A percentile compares a stretch with the other conserved stretches of the same genome.
Conservation (phyloP, 2,329 filamentous ascomycete species). For the Colletotrichum plurivorum region DNA sequence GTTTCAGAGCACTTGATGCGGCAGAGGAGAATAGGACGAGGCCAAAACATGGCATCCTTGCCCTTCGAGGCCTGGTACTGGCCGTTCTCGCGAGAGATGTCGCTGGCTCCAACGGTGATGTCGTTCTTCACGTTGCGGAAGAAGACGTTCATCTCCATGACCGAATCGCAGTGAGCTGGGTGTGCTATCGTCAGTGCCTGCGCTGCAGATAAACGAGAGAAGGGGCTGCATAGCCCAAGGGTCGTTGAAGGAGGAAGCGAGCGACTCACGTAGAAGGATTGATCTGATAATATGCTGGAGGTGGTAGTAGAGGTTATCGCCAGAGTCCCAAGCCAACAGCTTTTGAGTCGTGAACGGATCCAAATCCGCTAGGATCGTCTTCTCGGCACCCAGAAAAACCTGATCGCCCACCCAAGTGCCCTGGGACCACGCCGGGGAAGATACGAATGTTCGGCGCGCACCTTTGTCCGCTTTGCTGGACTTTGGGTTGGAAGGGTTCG, state of each 20-base stretch:
- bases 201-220: not conserved
- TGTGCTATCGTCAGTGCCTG: not conserved
- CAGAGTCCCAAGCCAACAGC: slow-evolving; percentile 32
- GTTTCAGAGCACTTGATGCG: slow-evolving; percentile 6
- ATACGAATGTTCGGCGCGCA: slow-evolving; percentile 4
- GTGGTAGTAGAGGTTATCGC: slow-evolving; percentile 35
- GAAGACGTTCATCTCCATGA: slow-evolving; percentile 34
- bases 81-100: slow-evolving; percentile 12
- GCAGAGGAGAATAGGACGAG: slow-evolving; percentile 36
- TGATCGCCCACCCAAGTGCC: slow-evolving; percentile 25
- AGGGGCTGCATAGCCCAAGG: not conserved
- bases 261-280: slow-evolving; percentile 22
- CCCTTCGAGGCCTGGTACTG: slow-evolving; percentile 13
- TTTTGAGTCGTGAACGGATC: not conserved
- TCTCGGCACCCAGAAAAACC: not conserved
- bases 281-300: slow-evolving; percentile 26
- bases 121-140: slow-evolving; percentile 31
- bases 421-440: not conserved
- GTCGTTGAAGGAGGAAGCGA: not conserved
- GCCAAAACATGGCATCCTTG: slow-evolving; percentile 42
- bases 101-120: not conserved
- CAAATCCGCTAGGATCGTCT: not conserved
- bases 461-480: not conserved
- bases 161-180: slow-evolving; percentile 32
- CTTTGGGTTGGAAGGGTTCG: not conserved